Evolutionary conservation across 495 filamentous ascomycete species (phyloP), one percentile per base, ranked within the genome.

Genomic region (Talaromyces wortmannii): DNA sequence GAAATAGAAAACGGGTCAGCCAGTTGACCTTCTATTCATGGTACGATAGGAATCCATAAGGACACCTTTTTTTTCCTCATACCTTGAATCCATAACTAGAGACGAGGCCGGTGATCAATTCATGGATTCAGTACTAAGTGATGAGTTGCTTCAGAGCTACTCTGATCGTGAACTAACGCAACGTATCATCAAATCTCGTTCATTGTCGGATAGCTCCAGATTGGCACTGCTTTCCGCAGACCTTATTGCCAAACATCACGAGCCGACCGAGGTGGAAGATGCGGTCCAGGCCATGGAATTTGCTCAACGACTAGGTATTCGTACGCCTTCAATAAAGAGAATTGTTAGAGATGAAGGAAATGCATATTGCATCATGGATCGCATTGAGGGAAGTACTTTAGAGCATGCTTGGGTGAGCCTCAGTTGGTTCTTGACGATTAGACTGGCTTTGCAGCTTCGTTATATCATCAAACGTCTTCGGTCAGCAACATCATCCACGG

Each of bases 381-480:
- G 45, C n/a, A 56, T 50, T 40, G 53, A 56, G 31, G 53, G 53
- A 43, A 40, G 4, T 1, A 56, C 53, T 13, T 15, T 55, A 45
- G 57, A 58, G 30, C 3, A 45, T 13, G 31, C 51, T 44, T 58
- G 57, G 57, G 43, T 10, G 16, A 44, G 49, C 6, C 43, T 58
- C 11, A 30, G 46, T 36, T 58, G 52, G 56, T 55, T 58, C 18
- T 45, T 53, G 17, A 55, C 52, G 0, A 30, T 58, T 18, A 58
- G 50, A 16, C 51, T 58, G 2, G 57, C 15, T 49, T 32, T 58
- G 15, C 57, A 55, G 52, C 57, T 58, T 42, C 45, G 57, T 11
- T 46, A 30, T 6, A 53, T 49, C 16, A 43, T 58, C 10, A 50
- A 45, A 50, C 18, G 31, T 7, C 57, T 50, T 56, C 32, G 15